These are phyloP conservation scores for Brettanomyces sp. DNA, from an alignment of 805 yeast species.

Conservation along the genomic window DNA sequence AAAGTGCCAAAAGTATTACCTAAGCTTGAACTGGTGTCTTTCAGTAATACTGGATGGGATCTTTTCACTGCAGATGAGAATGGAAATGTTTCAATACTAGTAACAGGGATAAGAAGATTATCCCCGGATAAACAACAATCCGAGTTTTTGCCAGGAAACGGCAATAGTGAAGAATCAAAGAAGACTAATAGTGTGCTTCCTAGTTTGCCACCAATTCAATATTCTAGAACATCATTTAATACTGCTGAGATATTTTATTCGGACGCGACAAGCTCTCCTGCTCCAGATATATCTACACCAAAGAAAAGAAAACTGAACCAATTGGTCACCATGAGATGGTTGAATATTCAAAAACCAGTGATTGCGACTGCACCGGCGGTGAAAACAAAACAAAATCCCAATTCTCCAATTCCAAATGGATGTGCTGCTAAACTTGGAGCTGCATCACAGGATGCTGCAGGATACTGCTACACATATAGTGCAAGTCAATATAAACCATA, in stretches of 20 bases:
- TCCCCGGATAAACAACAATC: not conserved
- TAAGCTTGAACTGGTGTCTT: slow-evolving; percentile 35
- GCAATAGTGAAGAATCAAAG: slow-evolving; percentile 1
- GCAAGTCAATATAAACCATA: slow-evolving; percentile 50
- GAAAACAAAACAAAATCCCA: slow-evolving; percentile 20
- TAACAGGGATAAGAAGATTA: slow-evolving; percentile 37
- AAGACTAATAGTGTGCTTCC: slow-evolving; percentile 1
- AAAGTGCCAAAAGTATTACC: slow-evolving; percentile 6
- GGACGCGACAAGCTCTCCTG: slow-evolving; percentile 23
- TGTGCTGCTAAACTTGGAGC: slow-evolving; percentile 28
- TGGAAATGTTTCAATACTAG: slow-evolving; percentile 56
- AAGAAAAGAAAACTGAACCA: slow-evolving; percentile 12
- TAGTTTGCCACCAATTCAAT: slow-evolving; percentile 32
- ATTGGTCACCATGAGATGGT: slow-evolving; percentile 57
- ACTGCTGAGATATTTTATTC: slow-evolving; percentile 39
- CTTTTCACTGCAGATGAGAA: slow-evolving; percentile 66
- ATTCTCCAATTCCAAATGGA: slow-evolving; percentile 22
- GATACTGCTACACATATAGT: slow-evolving; percentile 38
- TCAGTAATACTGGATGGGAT: slow-evolving; percentile 78
- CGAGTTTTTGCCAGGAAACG: not conserved
- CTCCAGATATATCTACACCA: slow-evolving; percentile 13
- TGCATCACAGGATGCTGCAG: slow-evolving; percentile 24
- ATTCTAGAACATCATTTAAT: slow-evolving; percentile 28
- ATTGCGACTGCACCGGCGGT: slow-evolving; percentile 52
- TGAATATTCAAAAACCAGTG: slow-evolving; percentile 60